Conservation (phyloP, 345 rosid genomes). For the Salix arbutifolia region DNA sequence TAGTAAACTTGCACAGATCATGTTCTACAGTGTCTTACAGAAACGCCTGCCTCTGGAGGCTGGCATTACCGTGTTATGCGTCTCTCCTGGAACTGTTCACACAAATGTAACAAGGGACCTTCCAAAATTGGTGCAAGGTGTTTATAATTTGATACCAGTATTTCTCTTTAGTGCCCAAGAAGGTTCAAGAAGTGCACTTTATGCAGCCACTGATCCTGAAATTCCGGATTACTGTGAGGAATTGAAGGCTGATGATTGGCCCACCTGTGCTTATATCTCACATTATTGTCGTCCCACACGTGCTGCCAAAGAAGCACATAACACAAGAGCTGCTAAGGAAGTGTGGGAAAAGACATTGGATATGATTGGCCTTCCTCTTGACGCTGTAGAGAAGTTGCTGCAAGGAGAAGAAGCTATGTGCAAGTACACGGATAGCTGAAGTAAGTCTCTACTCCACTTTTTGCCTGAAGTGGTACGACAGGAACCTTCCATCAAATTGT, state of each 20-base stretch:
- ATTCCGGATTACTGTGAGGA: constrained; percentile 1
- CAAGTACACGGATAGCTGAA: neutral
- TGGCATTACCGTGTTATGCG: constrained; percentile 8
- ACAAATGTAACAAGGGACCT: constrained; percentile 19
- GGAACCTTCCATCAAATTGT: neutral
- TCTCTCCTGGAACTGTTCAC: constrained; percentile 14
- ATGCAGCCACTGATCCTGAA: constrained; percentile 15
- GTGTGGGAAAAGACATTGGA: constrained; percentile 23
- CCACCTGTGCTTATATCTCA: constrained; percentile 13
- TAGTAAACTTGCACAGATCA: constrained; percentile 17
- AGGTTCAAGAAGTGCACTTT: constrained; percentile 15
- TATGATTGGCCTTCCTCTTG: constrained; percentile 20
- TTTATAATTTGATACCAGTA: neutral
- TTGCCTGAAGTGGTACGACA: neutral
- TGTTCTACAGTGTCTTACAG: constrained; percentile 16
- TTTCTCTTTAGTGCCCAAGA: constrained; percentile 6
- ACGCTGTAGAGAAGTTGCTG: constrained; percentile 11
- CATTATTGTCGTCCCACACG: neutral
- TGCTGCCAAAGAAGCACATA: constrained; percentile 10
- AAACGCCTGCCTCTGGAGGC: neutral
- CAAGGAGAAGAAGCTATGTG: constrained; percentile 18
- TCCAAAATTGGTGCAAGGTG: constrained; percentile 4
- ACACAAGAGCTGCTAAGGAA: neutral
- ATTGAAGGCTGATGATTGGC: constrained; percentile 6
- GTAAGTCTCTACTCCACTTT: neutral